Conservation (phyloP, 176 grass and related monocot genomes). For the Chloris gayana region DNA sequence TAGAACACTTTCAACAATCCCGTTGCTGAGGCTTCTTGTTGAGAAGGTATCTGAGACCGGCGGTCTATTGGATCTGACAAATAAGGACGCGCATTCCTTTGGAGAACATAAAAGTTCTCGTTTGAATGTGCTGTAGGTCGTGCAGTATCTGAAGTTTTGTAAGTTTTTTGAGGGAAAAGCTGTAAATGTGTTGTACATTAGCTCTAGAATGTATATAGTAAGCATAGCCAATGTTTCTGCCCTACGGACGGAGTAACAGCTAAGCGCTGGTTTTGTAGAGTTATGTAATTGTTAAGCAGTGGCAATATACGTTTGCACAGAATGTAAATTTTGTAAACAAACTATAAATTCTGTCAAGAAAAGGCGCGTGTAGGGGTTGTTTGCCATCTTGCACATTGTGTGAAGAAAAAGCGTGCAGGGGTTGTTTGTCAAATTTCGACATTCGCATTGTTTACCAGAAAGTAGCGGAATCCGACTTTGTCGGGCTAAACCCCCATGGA, state of each 20-base stretch:
- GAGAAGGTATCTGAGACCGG: constrained; percentile 67
- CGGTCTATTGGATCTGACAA: constrained; percentile 63
- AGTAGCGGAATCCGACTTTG: not conserved
- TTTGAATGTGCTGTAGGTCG: constrained; percentile 32
- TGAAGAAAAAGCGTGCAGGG: not conserved
- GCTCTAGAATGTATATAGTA: constrained; percentile 17
- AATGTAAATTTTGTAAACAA: constrained; percentile 10
- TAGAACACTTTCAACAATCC: constrained; percentile 72
- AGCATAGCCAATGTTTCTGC: not conserved
- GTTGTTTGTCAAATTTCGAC: not conserved
- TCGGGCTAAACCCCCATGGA: no score
- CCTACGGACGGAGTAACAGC: not conserved
- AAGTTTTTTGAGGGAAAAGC: constrained; percentile 23
- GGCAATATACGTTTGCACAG: not conserved
- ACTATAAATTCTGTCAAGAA: not conserved
- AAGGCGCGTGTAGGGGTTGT: no score
- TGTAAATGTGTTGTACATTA: constrained; percentile 51
- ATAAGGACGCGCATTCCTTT: constrained; percentile 53
- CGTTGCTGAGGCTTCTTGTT: constrained; percentile 75
- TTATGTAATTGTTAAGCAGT: not conserved
- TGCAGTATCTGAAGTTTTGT: constrained; percentile 13
- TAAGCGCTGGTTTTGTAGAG: not conserved
- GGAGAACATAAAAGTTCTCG: constrained; percentile 40
- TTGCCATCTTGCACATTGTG: not conserved
- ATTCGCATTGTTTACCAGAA: not conserved